phyloP scores from a whole-genome alignment of 2,329 filamentous ascomycete species.

The Xylariaceae sp. region DNA sequence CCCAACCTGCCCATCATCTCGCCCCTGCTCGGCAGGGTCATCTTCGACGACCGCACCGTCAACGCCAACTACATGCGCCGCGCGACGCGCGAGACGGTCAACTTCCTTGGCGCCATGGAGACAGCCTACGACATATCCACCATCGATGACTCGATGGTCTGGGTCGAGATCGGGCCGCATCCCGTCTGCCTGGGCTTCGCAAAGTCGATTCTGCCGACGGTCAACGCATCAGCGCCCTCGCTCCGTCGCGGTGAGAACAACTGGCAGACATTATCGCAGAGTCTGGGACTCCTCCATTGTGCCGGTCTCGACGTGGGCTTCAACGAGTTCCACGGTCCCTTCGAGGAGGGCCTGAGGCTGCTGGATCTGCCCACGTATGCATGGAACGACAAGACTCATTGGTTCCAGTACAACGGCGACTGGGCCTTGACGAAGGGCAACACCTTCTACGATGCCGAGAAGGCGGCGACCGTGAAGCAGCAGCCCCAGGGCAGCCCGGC shows the following conservation, averaged over 20 bases:
- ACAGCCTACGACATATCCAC: conserved; percentile 38
- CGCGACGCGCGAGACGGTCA: conserved; percentile 55
- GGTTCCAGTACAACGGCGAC: conserved; percentile 57
- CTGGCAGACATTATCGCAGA: conserved; percentile 47
- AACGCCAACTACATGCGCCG: conserved; percentile 32
- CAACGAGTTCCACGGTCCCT: conserved; percentile 58
- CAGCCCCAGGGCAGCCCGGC: neutral
- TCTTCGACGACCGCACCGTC: neutral
- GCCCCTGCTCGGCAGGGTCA: conserved; percentile 43
- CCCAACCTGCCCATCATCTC: conserved; percentile 55
- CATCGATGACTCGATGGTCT: conserved; percentile 50
- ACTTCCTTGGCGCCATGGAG: conserved; percentile 53
- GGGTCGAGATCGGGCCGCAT: conserved; percentile 63
- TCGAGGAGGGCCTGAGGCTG: conserved; percentile 35
- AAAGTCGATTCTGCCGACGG: conserved; percentile 38
- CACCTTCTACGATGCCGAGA: conserved; percentile 1
- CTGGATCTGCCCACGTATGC: conserved; percentile 60
- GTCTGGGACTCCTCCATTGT: conserved; percentile 44
- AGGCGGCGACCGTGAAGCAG: neutral
- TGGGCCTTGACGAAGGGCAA: conserved; percentile 58
- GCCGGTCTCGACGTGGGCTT: conserved; percentile 60
- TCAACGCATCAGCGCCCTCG: conserved; percentile 39
- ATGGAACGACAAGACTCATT: conserved; percentile 68
- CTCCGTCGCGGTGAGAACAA: conserved; percentile 47
- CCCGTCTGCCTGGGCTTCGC: conserved; percentile 57